phyloP scores from a whole-genome alignment of 805 yeast genomes.

The Pichia eremophila region DNA sequence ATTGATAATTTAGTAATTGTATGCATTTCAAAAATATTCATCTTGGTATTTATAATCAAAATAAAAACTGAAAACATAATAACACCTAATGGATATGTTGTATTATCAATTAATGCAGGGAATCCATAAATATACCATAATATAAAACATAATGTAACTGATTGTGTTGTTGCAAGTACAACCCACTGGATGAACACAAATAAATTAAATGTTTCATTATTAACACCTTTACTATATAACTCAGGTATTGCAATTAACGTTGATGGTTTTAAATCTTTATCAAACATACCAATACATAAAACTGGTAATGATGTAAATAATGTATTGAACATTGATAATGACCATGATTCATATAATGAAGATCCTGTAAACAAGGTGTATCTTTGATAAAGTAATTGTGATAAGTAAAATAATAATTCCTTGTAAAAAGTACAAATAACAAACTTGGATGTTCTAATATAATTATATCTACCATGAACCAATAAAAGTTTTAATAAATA shows the following conservation, averaged over 20 bases:
- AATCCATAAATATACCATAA: slow-evolving; percentile 65
- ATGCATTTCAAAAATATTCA: slow-evolving; percentile 76
- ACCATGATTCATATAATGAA: slow-evolving; percentile 91
- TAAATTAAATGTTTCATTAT: slow-evolving; percentile 65
- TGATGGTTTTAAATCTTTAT: slow-evolving; percentile 79
- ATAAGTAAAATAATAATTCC: slow-evolving; percentile 79
- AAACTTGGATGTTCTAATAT: slow-evolving; percentile 83
- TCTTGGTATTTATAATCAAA: slow-evolving; percentile 64
- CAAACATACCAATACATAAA: slow-evolving; percentile 88
- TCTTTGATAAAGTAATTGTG: slow-evolving; percentile 82
- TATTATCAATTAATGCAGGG: slow-evolving; percentile 57
- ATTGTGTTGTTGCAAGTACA: slow-evolving; percentile 61
- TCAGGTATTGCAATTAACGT: slow-evolving; percentile 90
- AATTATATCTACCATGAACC: slow-evolving; percentile 95
- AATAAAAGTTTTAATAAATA: slow-evolving; percentile 71
- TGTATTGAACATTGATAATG: slow-evolving; percentile 94
- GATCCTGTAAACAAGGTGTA: slow-evolving; percentile 87
- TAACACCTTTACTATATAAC: slow-evolving; percentile 68
- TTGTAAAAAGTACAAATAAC: slow-evolving; percentile 91
- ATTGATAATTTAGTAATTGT: slow-evolving; percentile 58
- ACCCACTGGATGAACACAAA: slow-evolving; percentile 70
- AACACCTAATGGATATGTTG: slow-evolving; percentile 76
- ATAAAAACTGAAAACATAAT: slow-evolving; percentile 65
- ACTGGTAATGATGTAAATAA: slow-evolving; percentile 91
- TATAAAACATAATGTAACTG: slow-evolving; percentile 61